Evolutionary conservation across 257 asterid species (phyloP).

Genomic region (Osmanthus fragrans): DNA sequence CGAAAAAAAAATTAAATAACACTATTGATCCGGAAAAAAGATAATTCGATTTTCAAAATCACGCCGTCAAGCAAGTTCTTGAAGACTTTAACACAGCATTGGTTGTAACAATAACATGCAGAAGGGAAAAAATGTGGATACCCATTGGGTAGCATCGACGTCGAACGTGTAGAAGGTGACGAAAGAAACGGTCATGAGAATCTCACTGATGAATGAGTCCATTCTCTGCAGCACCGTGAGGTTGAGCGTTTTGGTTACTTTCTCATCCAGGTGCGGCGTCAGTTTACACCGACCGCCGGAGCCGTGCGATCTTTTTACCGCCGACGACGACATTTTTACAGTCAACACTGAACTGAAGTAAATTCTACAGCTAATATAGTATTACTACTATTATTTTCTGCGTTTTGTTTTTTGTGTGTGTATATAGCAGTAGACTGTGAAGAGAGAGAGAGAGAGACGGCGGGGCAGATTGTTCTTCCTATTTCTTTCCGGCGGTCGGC

Average conservation of each 20-base stretch:
- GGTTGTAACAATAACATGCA: neutral
- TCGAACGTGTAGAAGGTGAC: slow-evolving; percentile 70
- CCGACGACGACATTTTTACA: neutral
- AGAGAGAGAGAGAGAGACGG: no score
- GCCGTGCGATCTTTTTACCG: neutral
- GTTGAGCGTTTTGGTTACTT: slow-evolving; percentile 68
- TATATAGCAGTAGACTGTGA: neutral
- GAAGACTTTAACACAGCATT: neutral
- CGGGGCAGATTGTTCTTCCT: neutral
- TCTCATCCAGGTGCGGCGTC: slow-evolving; percentile 75
- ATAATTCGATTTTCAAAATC: neutral
- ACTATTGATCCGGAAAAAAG: neutral
- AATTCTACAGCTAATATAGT: neutral
- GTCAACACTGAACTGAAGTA: neutral
- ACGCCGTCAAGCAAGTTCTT: neutral
- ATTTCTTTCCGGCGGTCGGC: neutral
- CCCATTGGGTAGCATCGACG: slow-evolving; percentile 75
- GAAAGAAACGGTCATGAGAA: slow-evolving; percentile 73
- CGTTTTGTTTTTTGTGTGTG: neutral
- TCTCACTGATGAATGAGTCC: slow-evolving; percentile 82
- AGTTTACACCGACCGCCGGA: slow-evolving; percentile 39
- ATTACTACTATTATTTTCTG: neutral
- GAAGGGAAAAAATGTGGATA: slow-evolving; percentile 18
- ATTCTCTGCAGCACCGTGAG: slow-evolving; percentile 80
- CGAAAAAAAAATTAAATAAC: neutral